These are phyloP conservation scores for Pythium angustatum DNA, from an alignment of 352 stramenopile species.

Conservation along the genomic window DNA sequence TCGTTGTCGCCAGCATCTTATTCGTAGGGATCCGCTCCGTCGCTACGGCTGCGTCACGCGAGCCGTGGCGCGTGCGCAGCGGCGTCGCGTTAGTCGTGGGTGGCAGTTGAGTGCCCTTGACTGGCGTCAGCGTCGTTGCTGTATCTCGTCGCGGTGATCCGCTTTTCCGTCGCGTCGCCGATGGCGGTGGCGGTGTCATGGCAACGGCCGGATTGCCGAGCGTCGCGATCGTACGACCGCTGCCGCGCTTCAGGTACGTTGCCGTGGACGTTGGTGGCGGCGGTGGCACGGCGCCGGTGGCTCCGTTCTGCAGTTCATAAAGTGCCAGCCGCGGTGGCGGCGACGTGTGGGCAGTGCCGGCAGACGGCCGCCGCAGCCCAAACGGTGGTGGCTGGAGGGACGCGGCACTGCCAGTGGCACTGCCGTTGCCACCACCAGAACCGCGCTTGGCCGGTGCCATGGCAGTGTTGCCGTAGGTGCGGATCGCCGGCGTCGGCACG, in stretches of 20 bases:
- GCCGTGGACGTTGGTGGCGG: slow-evolving; percentile 1
- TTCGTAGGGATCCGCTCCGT: background rate
- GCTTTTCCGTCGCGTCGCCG: slow-evolving; percentile 13
- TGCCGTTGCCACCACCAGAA: slow-evolving; percentile 1
- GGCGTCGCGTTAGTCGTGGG: background rate
- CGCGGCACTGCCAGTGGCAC: background rate
- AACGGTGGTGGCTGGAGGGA: background rate
- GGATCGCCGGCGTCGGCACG: slow-evolving; percentile 14
- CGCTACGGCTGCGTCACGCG: background rate
- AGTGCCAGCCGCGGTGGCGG: slow-evolving; percentile 19
- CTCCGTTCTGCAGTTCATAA: slow-evolving; percentile 21
- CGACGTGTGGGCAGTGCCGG: background rate
- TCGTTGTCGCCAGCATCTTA: background rate
- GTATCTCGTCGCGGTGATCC: slow-evolving; percentile 1
- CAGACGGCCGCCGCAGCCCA: slow-evolving; percentile 4
- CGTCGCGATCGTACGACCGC: slow-evolving; percentile 29
- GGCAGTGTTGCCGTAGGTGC: background rate
- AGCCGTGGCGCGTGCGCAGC: slow-evolving; percentile 4
- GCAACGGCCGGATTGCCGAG: slow-evolving; percentile 2
- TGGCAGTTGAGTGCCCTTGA: background rate
- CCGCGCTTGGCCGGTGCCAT: slow-evolving; percentile 9
- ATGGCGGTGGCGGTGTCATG: slow-evolving; percentile 4
- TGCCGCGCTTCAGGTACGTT: slow-evolving; percentile 21
- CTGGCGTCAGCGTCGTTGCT: background rate
- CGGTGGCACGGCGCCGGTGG: background rate